Evolutionary conservation across 2,329 filamentous ascomycete species (phyloP).

Genomic region (Neurospora sp.): DNA sequence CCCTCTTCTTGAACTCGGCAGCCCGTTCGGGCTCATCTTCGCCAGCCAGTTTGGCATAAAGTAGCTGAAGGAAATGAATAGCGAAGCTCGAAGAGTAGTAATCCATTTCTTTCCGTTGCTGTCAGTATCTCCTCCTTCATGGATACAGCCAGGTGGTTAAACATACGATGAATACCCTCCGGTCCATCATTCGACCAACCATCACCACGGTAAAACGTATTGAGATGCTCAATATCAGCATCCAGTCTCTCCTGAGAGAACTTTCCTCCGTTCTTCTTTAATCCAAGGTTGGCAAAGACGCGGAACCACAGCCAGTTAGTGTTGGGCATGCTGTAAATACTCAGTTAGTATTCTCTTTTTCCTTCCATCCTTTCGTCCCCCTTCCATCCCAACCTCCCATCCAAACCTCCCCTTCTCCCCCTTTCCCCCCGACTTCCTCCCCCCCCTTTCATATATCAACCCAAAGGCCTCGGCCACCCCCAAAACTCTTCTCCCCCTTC

Average conservation of each 20-base stretch:
- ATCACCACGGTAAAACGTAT: conserved; percentile 73
- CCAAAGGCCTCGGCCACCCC: conserved; percentile 52
- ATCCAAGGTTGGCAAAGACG: conserved; percentile 70
- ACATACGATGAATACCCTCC: conserved; percentile 58
- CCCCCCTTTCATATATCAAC: neutral
- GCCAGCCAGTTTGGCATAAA: conserved; percentile 64
- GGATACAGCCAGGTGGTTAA: neutral
- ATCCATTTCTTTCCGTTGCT: conserved; percentile 54
- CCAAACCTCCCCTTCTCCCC: neutral
- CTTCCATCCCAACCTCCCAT: neutral
- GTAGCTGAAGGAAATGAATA: conserved; percentile 69
- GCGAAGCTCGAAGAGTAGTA: conserved; percentile 79
- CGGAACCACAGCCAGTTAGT: conserved; percentile 72
- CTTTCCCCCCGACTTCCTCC: neutral
- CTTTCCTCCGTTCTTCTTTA: conserved; percentile 64
- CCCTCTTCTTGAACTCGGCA: conserved; percentile 59
- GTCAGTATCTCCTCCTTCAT: conserved; percentile 4
- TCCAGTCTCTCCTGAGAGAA: conserved; percentile 63
- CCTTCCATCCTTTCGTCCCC: neutral
- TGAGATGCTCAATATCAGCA: conserved; percentile 65
- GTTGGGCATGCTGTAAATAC: conserved; percentile 51
- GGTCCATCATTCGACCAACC: conserved; percentile 80
- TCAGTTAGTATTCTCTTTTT: neutral
- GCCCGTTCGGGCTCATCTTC: conserved; percentile 57
- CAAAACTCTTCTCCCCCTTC: conserved; percentile 53